Evolutionary conservation across 441 rosid species (phyloP), one percentile per base, ranked within the genome.

Genomic region (Dalechampia spathulata): DNA sequence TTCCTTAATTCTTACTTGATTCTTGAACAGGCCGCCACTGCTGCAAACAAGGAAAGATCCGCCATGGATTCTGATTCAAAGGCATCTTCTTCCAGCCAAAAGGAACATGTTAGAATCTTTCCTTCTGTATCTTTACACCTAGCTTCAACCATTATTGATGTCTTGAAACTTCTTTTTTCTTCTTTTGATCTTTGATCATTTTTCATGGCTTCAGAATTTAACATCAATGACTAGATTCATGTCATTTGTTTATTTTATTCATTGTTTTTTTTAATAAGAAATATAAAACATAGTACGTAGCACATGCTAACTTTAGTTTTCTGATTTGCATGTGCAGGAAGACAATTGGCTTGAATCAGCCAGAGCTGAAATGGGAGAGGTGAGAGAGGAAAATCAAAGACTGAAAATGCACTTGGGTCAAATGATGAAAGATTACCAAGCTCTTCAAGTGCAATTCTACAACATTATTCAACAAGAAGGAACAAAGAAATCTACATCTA

Each of bases 351-450:
- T 91, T 51, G 84, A 82, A 72, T 75, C 87, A 1, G 78, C 93
- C 4, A 81, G 75, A 68, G 80, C 80, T 0, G 86, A 85, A 65
- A 79, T 91, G 87, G 85, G 82, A 13, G 81, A 75, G 50, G 90
- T 77, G 49, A 82, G 72, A 37, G 82, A 82, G 77, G 98, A 88
- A 63, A 91, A 91, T 44, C 71, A 81, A 37, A 86, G 87, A 45
- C 72, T 91, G 19, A 87, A 79, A 71, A 75, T 56, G 63, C 73
- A 77, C 77, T 67, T 91, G 23, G 73, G 86, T 43, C 65, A 64
- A 49, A 79, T 87, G 5, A 79, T 77, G 65, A 75, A 73, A 64
- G 95, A 91, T 64, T 88, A 88, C 78, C 67, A 77, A 49, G 68
- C 80, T 64, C 95, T 91, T 15, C 82, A 81, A 38, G 60, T 69